Conservation (phyloP, 768 basidiomycete genomes). For the Calocera viscosa region DNA sequence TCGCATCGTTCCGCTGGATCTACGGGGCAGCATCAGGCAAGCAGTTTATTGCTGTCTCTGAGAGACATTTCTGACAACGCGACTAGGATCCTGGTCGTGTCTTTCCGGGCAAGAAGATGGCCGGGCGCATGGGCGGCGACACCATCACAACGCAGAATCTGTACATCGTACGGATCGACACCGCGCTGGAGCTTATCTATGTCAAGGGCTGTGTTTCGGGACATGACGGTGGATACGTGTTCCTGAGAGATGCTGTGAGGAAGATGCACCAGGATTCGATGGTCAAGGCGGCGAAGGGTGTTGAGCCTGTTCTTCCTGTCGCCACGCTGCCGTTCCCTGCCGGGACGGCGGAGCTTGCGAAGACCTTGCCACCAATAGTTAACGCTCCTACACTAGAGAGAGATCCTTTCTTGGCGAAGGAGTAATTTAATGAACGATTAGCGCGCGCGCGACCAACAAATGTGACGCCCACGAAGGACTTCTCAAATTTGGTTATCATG, state of each 20-base stretch:
- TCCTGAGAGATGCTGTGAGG: constrained; percentile 83
- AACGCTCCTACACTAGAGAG: constrained; percentile 42
- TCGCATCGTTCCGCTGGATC: constrained; percentile 89
- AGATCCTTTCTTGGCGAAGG: background rate
- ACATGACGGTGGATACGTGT: constrained; percentile 72
- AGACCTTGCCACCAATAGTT: constrained; percentile 48
- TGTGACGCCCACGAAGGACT: background rate
- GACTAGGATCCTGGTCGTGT: constrained; percentile 85
- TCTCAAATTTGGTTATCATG: background rate
- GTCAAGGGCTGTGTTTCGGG: constrained; percentile 89
- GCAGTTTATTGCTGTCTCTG: constrained; percentile 18
- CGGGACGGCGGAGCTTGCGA: constrained; percentile 66
- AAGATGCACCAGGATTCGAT: constrained; percentile 50
- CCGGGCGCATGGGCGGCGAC: constrained; percentile 79
- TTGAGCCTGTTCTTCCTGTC: constrained; percentile 52
- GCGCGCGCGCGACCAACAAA: background rate
- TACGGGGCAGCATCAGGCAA: constrained; percentile 87
- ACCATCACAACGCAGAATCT: constrained; percentile 80
- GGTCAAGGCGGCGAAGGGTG: constrained; percentile 55
- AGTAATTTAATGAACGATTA: background rate
- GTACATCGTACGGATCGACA: constrained; percentile 77
- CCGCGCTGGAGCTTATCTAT: constrained; percentile 72
- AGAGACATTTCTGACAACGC: constrained; percentile 11
- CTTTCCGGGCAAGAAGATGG: constrained; percentile 97
- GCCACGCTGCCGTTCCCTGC: constrained; percentile 84